These are phyloP conservation scores for Zygosaccharomyces kombuchaensis DNA, from an alignment of 805 yeast species.

Conservation along the genomic window DNA sequence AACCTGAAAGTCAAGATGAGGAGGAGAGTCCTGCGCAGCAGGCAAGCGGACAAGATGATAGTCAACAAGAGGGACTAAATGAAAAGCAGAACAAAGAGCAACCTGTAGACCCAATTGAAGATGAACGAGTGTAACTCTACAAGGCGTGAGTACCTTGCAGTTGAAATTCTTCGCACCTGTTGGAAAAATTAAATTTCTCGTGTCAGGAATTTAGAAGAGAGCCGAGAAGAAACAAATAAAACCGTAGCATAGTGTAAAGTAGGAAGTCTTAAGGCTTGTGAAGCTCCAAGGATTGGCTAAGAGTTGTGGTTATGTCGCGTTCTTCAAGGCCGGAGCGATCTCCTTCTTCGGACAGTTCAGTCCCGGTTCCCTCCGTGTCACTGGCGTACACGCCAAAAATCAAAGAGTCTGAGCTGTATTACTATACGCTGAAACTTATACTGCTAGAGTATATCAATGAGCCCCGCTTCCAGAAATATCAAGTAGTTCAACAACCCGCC, in stretches of 20 bases:
- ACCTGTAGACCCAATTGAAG: too few relatives aligned
- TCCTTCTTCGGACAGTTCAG: constrained; percentile 7
- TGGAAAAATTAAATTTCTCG: background rate
- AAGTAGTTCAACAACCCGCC: background rate
- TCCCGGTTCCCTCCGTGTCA: constrained; percentile 9
- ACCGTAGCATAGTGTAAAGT: background rate
- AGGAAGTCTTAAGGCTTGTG: background rate
- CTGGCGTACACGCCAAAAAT: constrained; percentile 8
- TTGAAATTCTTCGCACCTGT: background rate
- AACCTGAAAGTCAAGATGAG: background rate
- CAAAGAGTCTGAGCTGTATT: constrained; percentile 39
- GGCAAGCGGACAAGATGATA: background rate
- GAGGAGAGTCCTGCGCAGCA: background rate
- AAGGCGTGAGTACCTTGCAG: background rate
- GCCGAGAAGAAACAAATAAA: background rate
- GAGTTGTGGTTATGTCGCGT: background rate
- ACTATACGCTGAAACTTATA: constrained; percentile 49
- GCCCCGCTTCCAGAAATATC: constrained; percentile 48
- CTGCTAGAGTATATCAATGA: constrained; percentile 59
- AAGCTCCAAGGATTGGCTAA: background rate
- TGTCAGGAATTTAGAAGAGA: background rate
- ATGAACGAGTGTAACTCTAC: background rate
- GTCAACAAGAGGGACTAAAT: background rate
- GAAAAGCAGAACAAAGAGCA: background rate
- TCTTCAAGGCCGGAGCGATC: constrained; percentile 3